Evolutionary conservation across 768 basidiomycete genomes (phyloP), one percentile per base, ranked within the genome.

Genomic region (Agrocybe chaxingu): DNA sequence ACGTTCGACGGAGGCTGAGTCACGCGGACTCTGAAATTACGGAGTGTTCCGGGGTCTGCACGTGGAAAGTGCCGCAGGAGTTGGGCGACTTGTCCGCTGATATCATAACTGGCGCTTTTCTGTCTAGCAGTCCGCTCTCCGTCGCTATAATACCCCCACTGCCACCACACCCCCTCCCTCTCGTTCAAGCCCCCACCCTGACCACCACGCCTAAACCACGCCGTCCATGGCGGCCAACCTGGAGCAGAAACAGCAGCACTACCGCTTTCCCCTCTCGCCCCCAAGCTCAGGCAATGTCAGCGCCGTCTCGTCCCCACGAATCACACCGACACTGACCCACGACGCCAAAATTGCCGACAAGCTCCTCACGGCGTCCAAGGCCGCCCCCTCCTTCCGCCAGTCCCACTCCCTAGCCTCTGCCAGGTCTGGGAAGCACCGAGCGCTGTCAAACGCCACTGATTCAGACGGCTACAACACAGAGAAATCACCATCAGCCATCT

Each of bases 401-500:
- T 61, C 65, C 8, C 63, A 59, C n/a, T 66, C 63, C 38, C 53
- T 64, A 8, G 47, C 55, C 42, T 53, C 59, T 45, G 55, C 61
- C 45, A 59, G 58, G 45, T 51, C 63, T 36, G 58, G 54, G 38
- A 66, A 62, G 44, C 60, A 60, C 30, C 60, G 57, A 16, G 63
- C 62, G 31, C 48, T 65, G 39, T 66, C 66, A 40, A 65, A 66
- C 57, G 54, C 65, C 41, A 64, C 69, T 40, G 76, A 75, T 50
- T 76, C 74, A n/a, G 74, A 78, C 46, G 72, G 70, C 24, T 71
- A 75, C 57, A 66, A 66, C 48, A 76, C 75, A 0, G 75, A 79
- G 61, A 69, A 67, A 49, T 69, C 68, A 31, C 57, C 62, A 5
- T 63, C 66, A 11, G 65, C 48, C 16, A 52, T 60, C 13, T 57